Evolutionary conservation across 1,284 basidiomycete genomes (phyloP).

Genomic region (Macrocystidia cucumis): DNA sequence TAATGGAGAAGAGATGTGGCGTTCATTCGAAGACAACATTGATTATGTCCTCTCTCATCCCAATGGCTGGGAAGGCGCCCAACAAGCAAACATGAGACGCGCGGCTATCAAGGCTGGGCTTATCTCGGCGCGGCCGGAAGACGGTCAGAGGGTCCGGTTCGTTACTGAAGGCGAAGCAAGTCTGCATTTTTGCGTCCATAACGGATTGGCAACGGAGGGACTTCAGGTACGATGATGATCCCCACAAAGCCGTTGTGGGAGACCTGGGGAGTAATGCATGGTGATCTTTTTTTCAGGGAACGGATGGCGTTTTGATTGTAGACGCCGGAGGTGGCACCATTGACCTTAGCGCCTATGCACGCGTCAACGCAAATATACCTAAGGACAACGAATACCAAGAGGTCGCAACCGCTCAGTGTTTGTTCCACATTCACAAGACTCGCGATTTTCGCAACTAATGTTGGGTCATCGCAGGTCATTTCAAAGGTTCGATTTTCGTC

Average conservation of each 20-base stretch:
- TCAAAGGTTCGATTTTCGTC: slow-evolving; percentile 19
- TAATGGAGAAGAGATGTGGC: slow-evolving; percentile 12
- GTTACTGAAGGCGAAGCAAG: slow-evolving; percentile 36
- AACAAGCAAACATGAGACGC: slow-evolving; percentile 26
- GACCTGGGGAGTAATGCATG: too few species aligned
- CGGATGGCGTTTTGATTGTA: slow-evolving; percentile 42
- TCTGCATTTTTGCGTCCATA: slow-evolving; percentile 27
- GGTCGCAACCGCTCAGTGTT: slow-evolving; percentile 18
- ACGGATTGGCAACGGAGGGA: slow-evolving; percentile 10
- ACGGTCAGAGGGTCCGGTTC: slow-evolving; percentile 23
- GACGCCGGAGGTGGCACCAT: slow-evolving; percentile 54
- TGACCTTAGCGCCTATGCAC: slow-evolving; percentile 41
- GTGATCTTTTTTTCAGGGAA: slow-evolving; percentile 18
- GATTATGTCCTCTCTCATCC: slow-evolving; percentile 25
- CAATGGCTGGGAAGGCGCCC: slow-evolving; percentile 34
- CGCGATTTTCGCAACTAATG: slow-evolving; percentile 10
- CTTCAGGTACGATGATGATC: neutral
- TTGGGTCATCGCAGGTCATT: slow-evolving; percentile 8
- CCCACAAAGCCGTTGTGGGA: slow-evolving; percentile 8
- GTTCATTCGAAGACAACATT: slow-evolving; percentile 10
- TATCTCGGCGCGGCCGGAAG: slow-evolving; percentile 21
- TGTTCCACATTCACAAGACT: slow-evolving; percentile 13
- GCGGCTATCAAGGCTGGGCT: slow-evolving; percentile 28
- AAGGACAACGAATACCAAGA: slow-evolving; percentile 13
- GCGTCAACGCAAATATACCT: slow-evolving; percentile 7